Percentiles rank a stretch among this genome's conserved stretches.
phyloP scores from a whole-genome alignment of 371 early-diverging fungal species.

The Sporodiniella umbellata region DNA sequence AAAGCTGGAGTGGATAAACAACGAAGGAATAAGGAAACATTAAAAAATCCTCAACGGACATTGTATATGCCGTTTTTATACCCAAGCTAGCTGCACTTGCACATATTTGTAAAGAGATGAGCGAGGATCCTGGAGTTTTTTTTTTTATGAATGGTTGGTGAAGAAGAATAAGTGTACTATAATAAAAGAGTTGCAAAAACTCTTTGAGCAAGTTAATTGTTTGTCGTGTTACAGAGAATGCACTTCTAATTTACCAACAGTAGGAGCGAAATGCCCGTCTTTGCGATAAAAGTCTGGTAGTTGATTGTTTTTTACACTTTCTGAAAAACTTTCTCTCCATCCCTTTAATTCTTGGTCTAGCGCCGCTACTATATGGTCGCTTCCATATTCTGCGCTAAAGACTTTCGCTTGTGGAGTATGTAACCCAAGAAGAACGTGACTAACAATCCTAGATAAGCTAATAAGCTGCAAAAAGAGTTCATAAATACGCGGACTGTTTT shows the following conservation, averaged over 20 bases:
- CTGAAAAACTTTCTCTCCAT: slow-evolving; percentile 37
- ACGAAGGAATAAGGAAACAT: slow-evolving; percentile 37
- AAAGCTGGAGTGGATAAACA: slow-evolving; percentile 36
- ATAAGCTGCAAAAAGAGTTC: slow-evolving; percentile 36
- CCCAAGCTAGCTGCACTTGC: slow-evolving; percentile 38
- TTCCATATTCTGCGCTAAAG: slow-evolving; percentile 32
- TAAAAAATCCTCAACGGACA: slow-evolving; percentile 26
- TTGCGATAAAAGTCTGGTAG: slow-evolving; percentile 28
- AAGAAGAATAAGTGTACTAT: slow-evolving; percentile 28
- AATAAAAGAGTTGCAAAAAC: slow-evolving; percentile 32
- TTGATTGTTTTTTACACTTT: slow-evolving; percentile 21
- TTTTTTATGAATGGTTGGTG: slow-evolving; percentile 39
- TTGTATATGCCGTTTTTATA: slow-evolving; percentile 24
- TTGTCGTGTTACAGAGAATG: background rate
- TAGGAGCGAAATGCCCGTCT: slow-evolving; percentile 29
- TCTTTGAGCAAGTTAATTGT: slow-evolving; percentile 10
- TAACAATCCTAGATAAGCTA: slow-evolving; percentile 36
- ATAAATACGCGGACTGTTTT: slow-evolving; percentile 23
- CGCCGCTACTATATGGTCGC: slow-evolving; percentile 29
- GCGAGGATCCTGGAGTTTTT: slow-evolving; percentile 12
- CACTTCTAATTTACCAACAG: slow-evolving; percentile 17
- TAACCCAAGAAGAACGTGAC: slow-evolving; percentile 32
- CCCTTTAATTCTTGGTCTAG: slow-evolving; percentile 38
- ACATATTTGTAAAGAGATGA: slow-evolving; percentile 35
- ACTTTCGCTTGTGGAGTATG: slow-evolving; percentile 37